Evolutionary conservation across 495 filamentous ascomycete species (phyloP).

Genomic region (Acidiella bohemica): DNA sequence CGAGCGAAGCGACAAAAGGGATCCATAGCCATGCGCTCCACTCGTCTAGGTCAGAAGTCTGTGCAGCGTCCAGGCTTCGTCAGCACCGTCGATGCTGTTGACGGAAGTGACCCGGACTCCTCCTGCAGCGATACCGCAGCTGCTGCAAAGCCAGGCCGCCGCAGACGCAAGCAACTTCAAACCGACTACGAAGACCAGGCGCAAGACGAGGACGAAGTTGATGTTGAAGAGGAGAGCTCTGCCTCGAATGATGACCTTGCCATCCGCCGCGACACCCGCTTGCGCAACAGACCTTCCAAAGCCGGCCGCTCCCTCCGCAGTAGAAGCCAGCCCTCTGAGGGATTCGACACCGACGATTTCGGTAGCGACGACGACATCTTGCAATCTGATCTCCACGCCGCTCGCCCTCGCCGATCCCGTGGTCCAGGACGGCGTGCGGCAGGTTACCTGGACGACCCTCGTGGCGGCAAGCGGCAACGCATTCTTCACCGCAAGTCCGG

Average conservation of each 20-base stretch:
- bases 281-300: background rate
- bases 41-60: slow-evolving; percentile 4
- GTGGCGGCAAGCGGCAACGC: slow-evolving; percentile 14
- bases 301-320: slow-evolving; percentile 5
- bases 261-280: slow-evolving; percentile 1
- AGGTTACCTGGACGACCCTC: background rate
- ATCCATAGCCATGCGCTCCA: slow-evolving; percentile 13
- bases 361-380: slow-evolving; percentile 6
- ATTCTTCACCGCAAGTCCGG: slow-evolving; percentile 23
- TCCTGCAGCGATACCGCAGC: slow-evolving; percentile 13
- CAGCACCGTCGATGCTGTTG: slow-evolving; percentile 21
- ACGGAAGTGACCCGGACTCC: slow-evolving; percentile 17
- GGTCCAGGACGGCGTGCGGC: no score
- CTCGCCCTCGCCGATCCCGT: no score
- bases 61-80: slow-evolving; percentile 18
- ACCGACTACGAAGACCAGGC: slow-evolving; percentile 10
- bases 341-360: slow-evolving; percentile 1
- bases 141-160: background rate
- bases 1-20: background rate
- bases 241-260: no score
- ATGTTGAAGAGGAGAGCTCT: background rate
- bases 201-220: slow-evolving; percentile 7
- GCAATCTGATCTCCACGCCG: slow-evolving; percentile 9
- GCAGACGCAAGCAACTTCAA: background rate
- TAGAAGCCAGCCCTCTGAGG: background rate